Evolutionary conservation across 1,284 basidiomycete species (phyloP), one percentile per base, ranked within the genome.

Genomic region (Pisolithus thermaeus): DNA sequence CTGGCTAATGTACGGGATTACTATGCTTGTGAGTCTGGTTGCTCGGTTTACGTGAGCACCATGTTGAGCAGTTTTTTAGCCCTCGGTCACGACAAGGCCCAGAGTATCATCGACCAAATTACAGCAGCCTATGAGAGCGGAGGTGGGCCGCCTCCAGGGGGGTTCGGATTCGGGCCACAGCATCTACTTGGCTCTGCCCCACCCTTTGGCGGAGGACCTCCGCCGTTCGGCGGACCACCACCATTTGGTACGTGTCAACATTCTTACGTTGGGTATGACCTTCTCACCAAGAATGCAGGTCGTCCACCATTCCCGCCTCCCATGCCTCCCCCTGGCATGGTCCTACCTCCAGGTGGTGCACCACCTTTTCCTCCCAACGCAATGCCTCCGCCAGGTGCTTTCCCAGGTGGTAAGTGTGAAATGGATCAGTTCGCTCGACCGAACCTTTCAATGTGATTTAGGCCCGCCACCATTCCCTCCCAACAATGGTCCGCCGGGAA

Each of bases 1-100:
- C 79, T 98, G 40, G 79, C 92, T 47, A 99, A 99, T 66, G 96
- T 99, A 55, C 78, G 93, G 58, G 96, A 99, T 63, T 99, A 98
- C 70, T 99, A 98, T 72, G 90, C 92, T 28, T 92, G 90, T 93
- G 59, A 56, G 87, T 66, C 39, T 14, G 7, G 37, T 16, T 6
- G 3, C 42, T 30, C 23, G 42, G 23, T 50, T 14, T 12, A 23
- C 27, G 27, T 27, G 14, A 49, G 38, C 44, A 36, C 46, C 50
- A 47, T 46, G 55, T 50, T 65, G 20, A 61, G 44, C 0, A 53
- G 42, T 23, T 40, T 50, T 52, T 36, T 58, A 94, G 92, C 90
- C 4, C 81, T 98, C 54, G 93, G 94, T 52, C 92, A 96, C 67
- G 92, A 97, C 74, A 93, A 96, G 70, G 92, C 95, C 12, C 95